These are phyloP conservation scores for Amanita rubescens DNA, from an alignment of 768 basidiomycete species.

Conservation along the genomic window DNA sequence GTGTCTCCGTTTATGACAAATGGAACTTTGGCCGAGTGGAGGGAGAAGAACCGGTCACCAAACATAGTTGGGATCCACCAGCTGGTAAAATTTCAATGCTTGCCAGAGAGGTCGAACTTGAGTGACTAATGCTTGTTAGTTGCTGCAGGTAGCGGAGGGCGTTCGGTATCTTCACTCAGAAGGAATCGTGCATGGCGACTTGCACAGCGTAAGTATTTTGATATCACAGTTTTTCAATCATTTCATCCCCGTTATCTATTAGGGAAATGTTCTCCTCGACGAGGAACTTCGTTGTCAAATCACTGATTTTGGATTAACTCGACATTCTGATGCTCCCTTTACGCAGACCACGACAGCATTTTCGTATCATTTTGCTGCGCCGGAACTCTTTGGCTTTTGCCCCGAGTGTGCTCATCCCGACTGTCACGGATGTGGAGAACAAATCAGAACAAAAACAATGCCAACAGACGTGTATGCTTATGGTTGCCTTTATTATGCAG, in stretches of 20 bases:
- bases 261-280: not conserved
- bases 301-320: constrained; percentile 2
- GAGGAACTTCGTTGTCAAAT: not conserved
- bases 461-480: not conserved
- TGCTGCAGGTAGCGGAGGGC: not conserved
- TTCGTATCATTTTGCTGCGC: not conserved
- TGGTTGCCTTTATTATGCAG: constrained; percentile 2
- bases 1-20: not conserved
- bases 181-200: too few relatives aligned
- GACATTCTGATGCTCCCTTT: not conserved
- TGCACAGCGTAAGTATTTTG: not conserved
- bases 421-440: not conserved
- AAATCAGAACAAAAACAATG: not conserved
- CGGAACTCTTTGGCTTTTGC: not conserved
- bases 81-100: not conserved
- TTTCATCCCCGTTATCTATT: not conserved
- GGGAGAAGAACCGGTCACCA: not conserved
- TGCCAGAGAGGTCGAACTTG: too few relatives aligned
- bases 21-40: constrained; percentile 1
- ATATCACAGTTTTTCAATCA: not conserved
- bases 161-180: too few relatives aligned
- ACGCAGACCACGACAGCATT: not conserved
- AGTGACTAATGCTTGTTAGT: not conserved
- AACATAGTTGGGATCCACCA: not conserved
- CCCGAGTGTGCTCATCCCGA: not conserved